Conservation (phyloP, 2,329 filamentous ascomycete genomes). For the Monilinia vaccinii-corymbosi region DNA sequence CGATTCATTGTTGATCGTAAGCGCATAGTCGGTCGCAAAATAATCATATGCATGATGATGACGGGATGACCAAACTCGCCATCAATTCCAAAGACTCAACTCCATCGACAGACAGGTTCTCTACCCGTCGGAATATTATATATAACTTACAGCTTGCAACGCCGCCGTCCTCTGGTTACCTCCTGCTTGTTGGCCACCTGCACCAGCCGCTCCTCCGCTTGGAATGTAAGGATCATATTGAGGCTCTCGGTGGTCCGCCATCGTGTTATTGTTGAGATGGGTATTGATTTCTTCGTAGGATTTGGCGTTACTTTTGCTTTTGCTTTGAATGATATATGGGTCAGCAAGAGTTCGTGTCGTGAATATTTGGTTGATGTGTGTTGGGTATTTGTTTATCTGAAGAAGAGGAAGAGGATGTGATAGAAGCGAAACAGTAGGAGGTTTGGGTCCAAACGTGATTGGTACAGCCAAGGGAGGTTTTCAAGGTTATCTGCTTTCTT, state of each 20-base stretch:
- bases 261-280: conserved; percentile 16
- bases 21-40: conserved; percentile 2
- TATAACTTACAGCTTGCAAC: conserved; percentile 69
- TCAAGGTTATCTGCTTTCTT: conserved; percentile 1
- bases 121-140: conserved; percentile 10
- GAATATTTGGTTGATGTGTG: not conserved
- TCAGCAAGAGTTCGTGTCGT: not conserved
- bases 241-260: conserved; percentile 23
- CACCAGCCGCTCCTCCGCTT: conserved; percentile 18
- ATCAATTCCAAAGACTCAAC: conserved; percentile 14
- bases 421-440: conserved; percentile 7
- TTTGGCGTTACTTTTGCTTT: not conserved
- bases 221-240: conserved; percentile 31
- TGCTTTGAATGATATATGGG: not conserved
- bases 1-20: not conserved
- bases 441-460: conserved; percentile 11
- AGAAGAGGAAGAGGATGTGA: not conserved
- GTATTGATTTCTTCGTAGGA: not conserved
- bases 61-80: conserved; percentile 6
- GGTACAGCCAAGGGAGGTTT: not conserved
- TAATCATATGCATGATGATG: conserved; percentile 7
- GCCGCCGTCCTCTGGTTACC: conserved; percentile 58
- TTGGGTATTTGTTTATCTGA: not conserved
- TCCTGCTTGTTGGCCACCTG: conserved; percentile 30
- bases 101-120: conserved; percentile 10